Base-by-base conservation (phyloP, 2,329 filamentous ascomycete species). In the Didymella sp. region DNA sequence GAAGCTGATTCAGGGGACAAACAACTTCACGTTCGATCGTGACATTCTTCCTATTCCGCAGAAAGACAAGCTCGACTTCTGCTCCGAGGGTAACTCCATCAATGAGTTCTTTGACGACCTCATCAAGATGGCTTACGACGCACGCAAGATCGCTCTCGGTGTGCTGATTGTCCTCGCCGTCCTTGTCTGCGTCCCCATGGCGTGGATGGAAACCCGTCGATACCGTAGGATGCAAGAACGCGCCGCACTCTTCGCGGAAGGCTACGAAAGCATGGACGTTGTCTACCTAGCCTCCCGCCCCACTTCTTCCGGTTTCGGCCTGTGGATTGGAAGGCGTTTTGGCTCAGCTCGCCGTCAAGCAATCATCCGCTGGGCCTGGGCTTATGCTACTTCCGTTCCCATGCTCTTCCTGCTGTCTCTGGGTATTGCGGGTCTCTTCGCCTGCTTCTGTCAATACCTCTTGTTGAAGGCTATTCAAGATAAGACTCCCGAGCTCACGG, bases 361-460 rank as follows among this genome's bases (percentile, higher is more conserved):
- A 42, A 82, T 96, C 38, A 83, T 87, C 9, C 87, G 93, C 60
- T 97, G 93, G 92, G 86, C 87, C 49, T 81, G 95, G 61, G 90
- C 93, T 8, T 97, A 97, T 73, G 88, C 87, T n/a, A 96, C 92
- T 0, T 92, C 92, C 0, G 78, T 89, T 0, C 86, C 91, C 0
- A 93, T 92, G 17, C 80, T 97, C n/a, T 93, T 97, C 68, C 85
- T 97, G 6, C 83, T 97, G 6, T 88, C 89, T 5, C 86, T 97
- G 37, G 93, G 89, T 9, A 70, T 96, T 9, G 91, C 92, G 1
- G 92, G 92, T 3, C 84, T 96, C 42, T 85, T 96, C 67, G 87
- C 90, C 22, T 96, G 91, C 74, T 80, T 93, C 31, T 95, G 90
- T 74, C 92, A 96, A 78, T 89, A 85, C 63, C 82, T 94, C 51